Base-by-base conservation (phyloP, 164 flowering plant genomes). In the Vitis rupestris region DNA sequence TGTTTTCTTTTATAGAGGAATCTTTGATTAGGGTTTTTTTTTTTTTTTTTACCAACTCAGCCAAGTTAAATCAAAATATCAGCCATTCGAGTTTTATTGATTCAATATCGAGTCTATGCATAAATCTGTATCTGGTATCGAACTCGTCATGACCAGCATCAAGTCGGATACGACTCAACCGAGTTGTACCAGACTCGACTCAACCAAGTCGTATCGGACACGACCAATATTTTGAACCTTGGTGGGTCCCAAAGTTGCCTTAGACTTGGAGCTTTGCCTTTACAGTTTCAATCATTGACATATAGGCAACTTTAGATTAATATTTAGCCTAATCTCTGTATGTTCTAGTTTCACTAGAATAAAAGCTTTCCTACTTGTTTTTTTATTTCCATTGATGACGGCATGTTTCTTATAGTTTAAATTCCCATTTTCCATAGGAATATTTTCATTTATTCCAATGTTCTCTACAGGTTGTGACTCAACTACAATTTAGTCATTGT, bases 281-380 rank as follows among this genome's bases (percentile, higher is more conserved):
- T 37, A 92, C 90, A 72, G 95, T 88, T 83, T 85, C 81, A 75
- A 92, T 90, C 68, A 88, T 85, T 50, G 87, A 86, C 95, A 90
- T 90, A 70, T 90, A 95, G 77, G 99, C 64, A 93, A 15, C 9
- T 82, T 75, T 48, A 93, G 89, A 72, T 81, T 83, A 69, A 73
- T 82, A 66, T 83, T 88, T 54, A 81, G 52, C 16, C 85, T 92
- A 74, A 84, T 92, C 69, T 91, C 97, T 8, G 75, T 51, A 68
- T 71, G 72, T 60, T 94, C 96, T 71, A 82, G 87, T 79, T 86
- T 94, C 14, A 80, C 78, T 15, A 86, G 76, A 12, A 73, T 70
- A 53, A 93, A 87, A 57, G 82, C 63, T 71, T 85, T 86, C 70
- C 76, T 77, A 73, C 80, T 74, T 7, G 80, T 63, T 81, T 85